Evolutionary conservation across 345 rosid species (phyloP).

Genomic region (Cardamine chenopodiifolia): DNA sequence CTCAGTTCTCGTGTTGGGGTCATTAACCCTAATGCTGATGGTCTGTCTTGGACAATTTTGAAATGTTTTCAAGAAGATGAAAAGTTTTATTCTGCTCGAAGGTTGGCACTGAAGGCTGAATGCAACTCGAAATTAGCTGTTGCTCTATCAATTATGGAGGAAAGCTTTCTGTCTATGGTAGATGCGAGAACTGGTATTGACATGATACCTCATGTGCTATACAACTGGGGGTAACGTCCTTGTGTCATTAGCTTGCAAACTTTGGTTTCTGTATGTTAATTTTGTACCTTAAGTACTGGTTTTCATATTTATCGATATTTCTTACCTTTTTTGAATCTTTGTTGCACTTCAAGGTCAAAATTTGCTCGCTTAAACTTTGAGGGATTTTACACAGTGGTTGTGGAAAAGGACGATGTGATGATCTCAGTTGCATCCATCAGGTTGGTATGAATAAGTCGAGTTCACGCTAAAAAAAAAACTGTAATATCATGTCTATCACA

Average conservation of each 20-base stretch:
- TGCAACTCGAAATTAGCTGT: slow-evolving; percentile 92
- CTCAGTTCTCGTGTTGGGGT: slow-evolving; percentile 79
- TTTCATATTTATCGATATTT: not conserved
- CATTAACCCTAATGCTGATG: slow-evolving; percentile 55
- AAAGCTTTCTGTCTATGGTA: slow-evolving; percentile 90
- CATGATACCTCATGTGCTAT: slow-evolving; percentile 90
- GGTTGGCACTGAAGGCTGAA: slow-evolving; percentile 83
- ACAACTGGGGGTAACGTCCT: slow-evolving; percentile 77
- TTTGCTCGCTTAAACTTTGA: slow-evolving; percentile 79
- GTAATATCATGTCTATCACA: slow-evolving; percentile 16
- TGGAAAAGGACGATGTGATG: slow-evolving; percentile 86
- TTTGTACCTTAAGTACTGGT: slow-evolving; percentile 13
- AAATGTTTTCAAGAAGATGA: slow-evolving; percentile 83
- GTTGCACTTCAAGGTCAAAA: slow-evolving; percentile 64
- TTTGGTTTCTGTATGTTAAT: slow-evolving; percentile 17
- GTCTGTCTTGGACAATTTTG: slow-evolving; percentile 77
- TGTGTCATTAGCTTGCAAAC: slow-evolving; percentile 20
- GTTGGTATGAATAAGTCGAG: slow-evolving; percentile 44
- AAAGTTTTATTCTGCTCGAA: slow-evolving; percentile 70
- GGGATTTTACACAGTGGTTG: slow-evolving; percentile 79
- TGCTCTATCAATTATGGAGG: slow-evolving; percentile 92
- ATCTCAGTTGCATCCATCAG: slow-evolving; percentile 92
- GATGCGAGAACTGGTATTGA: slow-evolving; percentile 93
- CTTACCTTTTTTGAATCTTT: slow-evolving; percentile 14
- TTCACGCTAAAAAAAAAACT: not conserved